Evolutionary conservation across 2,329 filamentous ascomycete species (phyloP), one percentile per base, ranked within the genome.

Genomic region (Berkeleyomyces rouxiae): DNA sequence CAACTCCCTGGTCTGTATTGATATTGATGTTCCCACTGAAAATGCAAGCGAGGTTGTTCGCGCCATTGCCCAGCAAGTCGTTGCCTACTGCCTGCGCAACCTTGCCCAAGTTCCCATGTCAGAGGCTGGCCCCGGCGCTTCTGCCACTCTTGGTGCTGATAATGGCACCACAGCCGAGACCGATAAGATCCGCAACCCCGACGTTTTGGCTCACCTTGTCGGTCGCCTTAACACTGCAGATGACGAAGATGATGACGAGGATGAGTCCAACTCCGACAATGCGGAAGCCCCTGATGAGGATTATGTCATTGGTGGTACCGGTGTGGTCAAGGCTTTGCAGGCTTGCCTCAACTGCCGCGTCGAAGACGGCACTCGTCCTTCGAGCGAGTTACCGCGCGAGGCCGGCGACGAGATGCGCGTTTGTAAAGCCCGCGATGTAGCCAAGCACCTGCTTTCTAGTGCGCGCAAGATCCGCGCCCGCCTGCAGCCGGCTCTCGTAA

Each of bases 221-320:
- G 91, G 91, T 3, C 82, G 88, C 67, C 80, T 82, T 63, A 68
- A 72, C 43, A 77, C 70, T 72, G 80, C 70, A 67, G 73, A 68
- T 66, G 79, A 82, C 31, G 16, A 51, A 11, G 83, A 86, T 55
- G 81, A 85, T 31, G 83, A 86, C 53, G 82, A 85, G n/a, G 78
- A 83, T 51, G 83, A 86, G 2, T 46, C 58, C 7, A 16, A 9
- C 4, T 43, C 59, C 6, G 59, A 62, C 42, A 59, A 55, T 60
- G 58, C 55, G 4, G 78, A 84, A 9, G 86, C 90, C 5, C 88
- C 90, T 0, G 90, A 96, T 67, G 87, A 95, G 64, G 90, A 96
- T 72, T 97, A 97, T 72, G 90, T 97, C 53, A 93, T 97, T 69
- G 91, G 92, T 23, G 92, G 92, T 13, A 96, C 90, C 0, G 93